A percentile compares a stretch with the other conserved stretches of the same genome.
Conservation (phyloP, 2,329 filamentous ascomycete species). For the Herpomyces periplanetae region DNA sequence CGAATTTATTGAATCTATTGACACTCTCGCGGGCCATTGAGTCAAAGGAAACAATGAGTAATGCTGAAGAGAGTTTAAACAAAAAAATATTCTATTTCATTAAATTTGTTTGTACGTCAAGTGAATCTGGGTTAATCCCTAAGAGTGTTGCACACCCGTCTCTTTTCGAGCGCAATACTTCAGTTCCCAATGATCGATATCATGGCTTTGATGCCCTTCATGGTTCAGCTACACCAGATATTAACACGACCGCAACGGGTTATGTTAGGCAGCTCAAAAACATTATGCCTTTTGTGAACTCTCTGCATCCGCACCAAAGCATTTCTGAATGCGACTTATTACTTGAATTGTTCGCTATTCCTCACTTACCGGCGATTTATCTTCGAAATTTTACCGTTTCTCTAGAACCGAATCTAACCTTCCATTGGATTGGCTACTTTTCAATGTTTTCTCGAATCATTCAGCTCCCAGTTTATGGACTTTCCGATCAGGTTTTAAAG, state of each 20-base stretch:
- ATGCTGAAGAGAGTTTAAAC: slow-evolving; percentile 8
- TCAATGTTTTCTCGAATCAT: slow-evolving; percentile 52
- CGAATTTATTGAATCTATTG: slow-evolving; percentile 28
- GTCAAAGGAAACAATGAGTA: slow-evolving; percentile 5
- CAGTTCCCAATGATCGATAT: slow-evolving; percentile 7
- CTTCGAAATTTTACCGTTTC: slow-evolving; percentile 29
- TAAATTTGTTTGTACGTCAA: slow-evolving; percentile 27
- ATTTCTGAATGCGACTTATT: slow-evolving; percentile 43
- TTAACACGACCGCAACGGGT: slow-evolving; percentile 20
- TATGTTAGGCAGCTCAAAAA: slow-evolving; percentile 41
- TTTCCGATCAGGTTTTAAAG: slow-evolving; percentile 25
- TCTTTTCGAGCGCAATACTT: slow-evolving; percentile 16
- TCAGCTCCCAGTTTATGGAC: slow-evolving; percentile 25
- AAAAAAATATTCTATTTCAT: slow-evolving; percentile 19
- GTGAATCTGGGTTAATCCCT: slow-evolving; percentile 28
- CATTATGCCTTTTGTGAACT: slow-evolving; percentile 36
- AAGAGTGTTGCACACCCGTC: slow-evolving; percentile 45
- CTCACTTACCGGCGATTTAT: slow-evolving; percentile 52
- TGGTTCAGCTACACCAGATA: slow-evolving; percentile 18
- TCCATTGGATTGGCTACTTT: slow-evolving; percentile 79
- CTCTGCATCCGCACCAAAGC: slow-evolving; percentile 44
- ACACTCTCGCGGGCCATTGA: slow-evolving; percentile 27
- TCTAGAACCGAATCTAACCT: slow-evolving; percentile 61
- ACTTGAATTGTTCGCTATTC: slow-evolving; percentile 32
- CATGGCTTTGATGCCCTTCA: slow-evolving; percentile 9